Evolutionary conservation across 23 red algal genomes (phyloP).

Genomic region (Gracilariopsis chorda): DNA sequence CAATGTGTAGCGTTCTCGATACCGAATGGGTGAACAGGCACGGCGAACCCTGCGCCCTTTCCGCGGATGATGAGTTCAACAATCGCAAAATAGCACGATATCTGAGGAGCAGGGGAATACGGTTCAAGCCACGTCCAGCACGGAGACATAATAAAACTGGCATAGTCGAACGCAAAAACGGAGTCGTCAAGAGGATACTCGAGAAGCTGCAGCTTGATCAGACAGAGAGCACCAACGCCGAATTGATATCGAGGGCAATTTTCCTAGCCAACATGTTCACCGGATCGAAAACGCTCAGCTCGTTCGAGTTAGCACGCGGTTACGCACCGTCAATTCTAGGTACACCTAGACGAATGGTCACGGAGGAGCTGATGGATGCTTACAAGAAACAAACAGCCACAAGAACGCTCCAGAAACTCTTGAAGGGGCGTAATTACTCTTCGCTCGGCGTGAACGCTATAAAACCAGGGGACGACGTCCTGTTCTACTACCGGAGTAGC

Average conservation of each 20-base stretch:
- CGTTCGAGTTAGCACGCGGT: conserved; percentile 5
- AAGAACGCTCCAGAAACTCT: neutral
- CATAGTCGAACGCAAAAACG: conserved; percentile 4
- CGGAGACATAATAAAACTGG: too few relatives aligned
- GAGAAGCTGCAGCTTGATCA: neutral
- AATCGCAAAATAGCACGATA: too few relatives aligned
- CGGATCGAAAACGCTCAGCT: neutral
- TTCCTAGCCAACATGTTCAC: conserved; percentile 7
- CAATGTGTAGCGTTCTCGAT: too few relatives aligned
- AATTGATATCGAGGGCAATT: neutral
- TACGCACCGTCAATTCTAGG: conserved; percentile 29
- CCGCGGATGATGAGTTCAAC: too few relatives aligned
- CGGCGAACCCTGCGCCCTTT: too few relatives aligned
- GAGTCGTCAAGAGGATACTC: conserved; percentile 6
- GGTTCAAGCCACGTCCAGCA: too few relatives aligned
- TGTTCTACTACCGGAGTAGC: neutral
- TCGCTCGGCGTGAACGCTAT: too few relatives aligned
- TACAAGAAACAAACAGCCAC: conserved; percentile 17
- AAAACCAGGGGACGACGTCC: too few relatives aligned
- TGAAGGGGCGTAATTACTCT: too few relatives aligned
- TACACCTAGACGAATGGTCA: neutral
- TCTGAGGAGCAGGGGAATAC: too few relatives aligned
- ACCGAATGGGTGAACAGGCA: too few relatives aligned
- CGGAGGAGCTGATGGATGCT: neutral
- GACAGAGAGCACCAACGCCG: neutral